Base-by-base conservation (phyloP, 768 basidiomycete genomes). In the Mycena olivaceomarginata region DNA sequence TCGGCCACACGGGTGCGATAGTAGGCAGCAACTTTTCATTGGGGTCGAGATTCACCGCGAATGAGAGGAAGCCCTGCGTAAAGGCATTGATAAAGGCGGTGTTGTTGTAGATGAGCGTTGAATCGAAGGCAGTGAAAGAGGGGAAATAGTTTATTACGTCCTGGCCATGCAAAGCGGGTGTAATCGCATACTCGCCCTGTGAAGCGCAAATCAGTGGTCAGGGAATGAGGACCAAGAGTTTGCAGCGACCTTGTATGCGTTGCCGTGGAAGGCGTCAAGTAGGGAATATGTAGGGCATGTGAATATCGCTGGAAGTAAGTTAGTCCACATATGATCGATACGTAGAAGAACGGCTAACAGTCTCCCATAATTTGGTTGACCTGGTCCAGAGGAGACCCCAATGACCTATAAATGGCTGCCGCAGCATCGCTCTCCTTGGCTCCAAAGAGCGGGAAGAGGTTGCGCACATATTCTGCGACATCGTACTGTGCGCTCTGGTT, bases 1-100 rank as follows among this genome's bases (percentile, higher is more conserved):
- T 57, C 59, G 12, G 12, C 80, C 79, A 81, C 43, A 20, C 18
- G 0, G 80, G 80, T 5, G 79, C 76, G 59, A 80, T 66, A 22
- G 48, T 80, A 1, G 48, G 46, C 18, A 53, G 62, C 56, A 75
- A 13, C 53, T 84, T 82, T 31, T 79, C 79, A 64, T 86, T 80
- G 25, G 81, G 76, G 63, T 81, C 46, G 10, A 80, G 72, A 51
- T 76, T 80, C 40, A 40, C 77, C 20, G 73, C 77, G 59, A 82
- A 73, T 2, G 82, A 73, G 64, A 82, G 62, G 74, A 85, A 84
- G 0, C 79, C 76, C 39, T 82, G 67, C 1, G 68, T 51, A 67
- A 86, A 86, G 0, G 85, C 81, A 0, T 73, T 80, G 62, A 80
- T 72, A 75, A 86, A 85, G 1, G 22, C 83, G 72, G 40, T 67